A percentile compares a stretch with the other conserved stretches of the same genome.
These are phyloP conservation scores for Avena atlantica DNA, from an alignment of 176 grass and related monocot genomes.

Conservation along the genomic window DNA sequence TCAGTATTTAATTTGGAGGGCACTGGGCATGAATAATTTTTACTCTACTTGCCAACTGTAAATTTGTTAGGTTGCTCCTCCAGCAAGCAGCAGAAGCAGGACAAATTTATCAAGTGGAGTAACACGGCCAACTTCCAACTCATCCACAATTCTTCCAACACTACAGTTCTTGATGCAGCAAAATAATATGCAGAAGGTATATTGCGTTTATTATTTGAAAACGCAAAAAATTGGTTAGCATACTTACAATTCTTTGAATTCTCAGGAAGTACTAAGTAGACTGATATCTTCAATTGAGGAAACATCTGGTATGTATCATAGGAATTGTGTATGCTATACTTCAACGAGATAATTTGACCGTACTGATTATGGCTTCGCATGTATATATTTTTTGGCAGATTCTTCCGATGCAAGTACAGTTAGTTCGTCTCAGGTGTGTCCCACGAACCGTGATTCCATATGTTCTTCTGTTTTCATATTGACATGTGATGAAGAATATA, in stretches of 20 bases:
- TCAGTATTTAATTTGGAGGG: not conserved
- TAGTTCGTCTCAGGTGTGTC: slow-evolving; percentile 67
- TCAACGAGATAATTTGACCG: slow-evolving; percentile 15
- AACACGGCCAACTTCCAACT: slow-evolving; percentile 37
- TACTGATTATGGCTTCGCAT: slow-evolving; percentile 55
- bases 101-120: slow-evolving; percentile 48
- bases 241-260: slow-evolving; percentile 44
- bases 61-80: slow-evolving; percentile 58
- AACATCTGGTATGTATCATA: slow-evolving; percentile 63
- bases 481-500: slow-evolving; percentile 16
- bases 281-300: slow-evolving; percentile 84
- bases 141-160: slow-evolving; percentile 59
- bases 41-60: slow-evolving; percentile 35
- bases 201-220: not conserved
- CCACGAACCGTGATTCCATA: slow-evolving; percentile 14
- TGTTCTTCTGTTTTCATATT: slow-evolving; percentile 3
- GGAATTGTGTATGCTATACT: slow-evolving; percentile 26
- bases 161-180: slow-evolving; percentile 93
- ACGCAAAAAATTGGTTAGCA: slow-evolving; percentile 6
- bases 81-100: slow-evolving; percentile 44
- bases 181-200: slow-evolving; percentile 91
- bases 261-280: slow-evolving; percentile 85
- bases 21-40: slow-evolving; percentile 7
- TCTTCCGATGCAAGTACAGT: slow-evolving; percentile 47
- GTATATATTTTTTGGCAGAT: slow-evolving; percentile 49